phyloP scores from a whole-genome alignment of 805 yeast species.

The Monosporozyma yasuniensis region DNA sequence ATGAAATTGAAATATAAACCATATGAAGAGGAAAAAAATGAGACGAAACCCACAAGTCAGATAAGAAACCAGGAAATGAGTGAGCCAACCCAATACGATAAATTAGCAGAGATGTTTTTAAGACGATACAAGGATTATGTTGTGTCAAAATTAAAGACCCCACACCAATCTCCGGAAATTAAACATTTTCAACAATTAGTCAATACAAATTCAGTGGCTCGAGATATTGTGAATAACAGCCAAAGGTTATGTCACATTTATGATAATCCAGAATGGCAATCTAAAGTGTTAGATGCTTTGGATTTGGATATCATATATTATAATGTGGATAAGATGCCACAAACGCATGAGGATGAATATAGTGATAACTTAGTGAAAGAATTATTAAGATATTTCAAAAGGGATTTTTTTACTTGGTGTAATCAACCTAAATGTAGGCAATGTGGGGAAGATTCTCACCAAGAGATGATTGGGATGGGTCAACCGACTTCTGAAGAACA shows the following conservation, averaged over 20 bases:
- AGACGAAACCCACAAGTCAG: neutral
- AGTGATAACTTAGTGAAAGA: conserved; percentile 53
- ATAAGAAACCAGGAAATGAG: neutral
- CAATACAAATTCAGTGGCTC: conserved; percentile 17
- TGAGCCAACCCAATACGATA: conserved; percentile 1
- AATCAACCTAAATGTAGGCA: conserved; percentile 52
- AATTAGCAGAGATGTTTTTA: conserved; percentile 17
- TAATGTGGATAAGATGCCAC: conserved; percentile 47
- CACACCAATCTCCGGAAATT: conserved; percentile 5
- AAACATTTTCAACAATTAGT: conserved; percentile 13
- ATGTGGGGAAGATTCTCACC: conserved; percentile 38
- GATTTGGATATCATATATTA: conserved; percentile 51
- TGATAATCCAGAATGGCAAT: conserved; percentile 38
- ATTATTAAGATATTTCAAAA: conserved; percentile 60
- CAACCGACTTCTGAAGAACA: conserved; percentile 40
- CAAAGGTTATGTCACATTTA: conserved; percentile 29
- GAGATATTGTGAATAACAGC: conserved; percentile 15
- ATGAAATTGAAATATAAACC: neutral
- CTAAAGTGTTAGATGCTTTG: conserved; percentile 51
- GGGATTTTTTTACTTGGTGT: conserved; percentile 77
- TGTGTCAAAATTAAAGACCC: conserved; percentile 14
- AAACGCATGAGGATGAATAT: conserved; percentile 25
- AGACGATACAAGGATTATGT: conserved; percentile 15
- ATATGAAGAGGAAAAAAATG: neutral
- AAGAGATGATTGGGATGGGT: conserved; percentile 32